phyloP scores from a whole-genome alignment of 2,329 filamentous ascomycete genomes.

The Colletotrichum incanum region DNA sequence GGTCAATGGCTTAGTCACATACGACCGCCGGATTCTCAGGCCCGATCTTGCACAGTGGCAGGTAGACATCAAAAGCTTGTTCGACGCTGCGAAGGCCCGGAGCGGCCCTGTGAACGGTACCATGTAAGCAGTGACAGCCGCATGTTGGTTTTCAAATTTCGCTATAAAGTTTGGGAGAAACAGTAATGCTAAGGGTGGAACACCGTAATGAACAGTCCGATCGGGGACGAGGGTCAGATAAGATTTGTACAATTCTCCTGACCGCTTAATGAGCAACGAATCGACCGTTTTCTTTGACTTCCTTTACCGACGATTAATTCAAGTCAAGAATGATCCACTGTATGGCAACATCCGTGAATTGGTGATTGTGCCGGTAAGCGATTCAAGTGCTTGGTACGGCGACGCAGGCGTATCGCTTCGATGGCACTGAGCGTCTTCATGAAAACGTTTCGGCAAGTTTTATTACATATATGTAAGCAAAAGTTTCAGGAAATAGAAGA shows the following conservation, averaged over 20 bases:
- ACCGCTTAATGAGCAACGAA: conserved; percentile 31
- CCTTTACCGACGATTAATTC: neutral
- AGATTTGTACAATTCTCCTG: conserved; percentile 25
- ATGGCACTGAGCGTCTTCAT: neutral
- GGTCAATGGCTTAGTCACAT: conserved; percentile 80
- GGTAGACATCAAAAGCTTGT: conserved; percentile 72
- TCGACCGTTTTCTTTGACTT: neutral
- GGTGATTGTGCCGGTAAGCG: neutral
- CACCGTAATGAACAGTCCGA: conserved; percentile 34
- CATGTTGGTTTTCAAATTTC: neutral
- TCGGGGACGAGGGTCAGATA: conserved; percentile 34
- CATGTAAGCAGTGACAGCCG: conserved; percentile 32
- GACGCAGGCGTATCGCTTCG: neutral
- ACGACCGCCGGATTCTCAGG: conserved; percentile 74
- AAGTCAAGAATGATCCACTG: too few relatives aligned
- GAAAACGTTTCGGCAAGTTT: neutral
- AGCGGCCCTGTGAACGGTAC: conserved; percentile 26
- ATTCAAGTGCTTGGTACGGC: too few relatives aligned
- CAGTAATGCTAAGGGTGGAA: conserved; percentile 35
- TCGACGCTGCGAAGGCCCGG: conserved; percentile 64
- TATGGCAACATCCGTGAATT: neutral
- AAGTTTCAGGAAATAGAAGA: too few relatives aligned
- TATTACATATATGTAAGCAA: too few relatives aligned
- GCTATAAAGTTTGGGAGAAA: neutral
- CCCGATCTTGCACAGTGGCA: conserved; percentile 73